These are phyloP conservation scores for Pharnaceum exiguum DNA, from an alignment of 148 eudicot genomes.

Conservation along the genomic window DNA sequence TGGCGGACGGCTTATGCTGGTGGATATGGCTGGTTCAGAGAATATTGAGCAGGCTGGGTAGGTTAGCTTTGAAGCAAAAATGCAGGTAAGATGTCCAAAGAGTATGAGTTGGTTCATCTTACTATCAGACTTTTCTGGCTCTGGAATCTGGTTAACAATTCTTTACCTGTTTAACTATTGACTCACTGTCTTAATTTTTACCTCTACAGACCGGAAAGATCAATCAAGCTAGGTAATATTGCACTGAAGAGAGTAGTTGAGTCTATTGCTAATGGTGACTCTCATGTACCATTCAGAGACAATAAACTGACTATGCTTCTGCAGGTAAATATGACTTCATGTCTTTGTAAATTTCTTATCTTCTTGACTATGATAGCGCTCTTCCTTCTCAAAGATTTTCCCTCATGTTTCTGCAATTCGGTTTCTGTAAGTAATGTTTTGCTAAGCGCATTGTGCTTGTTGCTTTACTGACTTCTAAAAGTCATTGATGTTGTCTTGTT, in stretches of 20 bases:
- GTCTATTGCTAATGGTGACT: conserved; percentile 97
- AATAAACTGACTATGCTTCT: conserved; percentile 98
- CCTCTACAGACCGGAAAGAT: conserved; percentile 82
- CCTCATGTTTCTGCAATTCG: conserved; percentile 79
- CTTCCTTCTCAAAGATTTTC: background rate
- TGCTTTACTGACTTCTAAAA: conserved; percentile 63
- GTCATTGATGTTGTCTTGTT: too few species aligned
- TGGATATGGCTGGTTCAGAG: conserved; percentile 99
- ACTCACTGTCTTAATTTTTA: conserved; percentile 2
- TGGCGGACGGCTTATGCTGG: conserved; percentile 95
- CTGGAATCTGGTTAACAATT: too few species aligned
- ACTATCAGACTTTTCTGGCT: background rate
- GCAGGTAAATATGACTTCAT: conserved; percentile 46
- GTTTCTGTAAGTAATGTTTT: too few species aligned
- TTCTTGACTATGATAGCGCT: background rate
- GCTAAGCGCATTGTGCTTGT: conserved; percentile 95
- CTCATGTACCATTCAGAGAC: conserved; percentile 95
- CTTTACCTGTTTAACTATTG: background rate
- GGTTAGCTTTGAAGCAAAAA: conserved; percentile 82
- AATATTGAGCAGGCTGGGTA: conserved; percentile 98
- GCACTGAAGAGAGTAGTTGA: conserved; percentile 95
- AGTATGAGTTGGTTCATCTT: background rate
- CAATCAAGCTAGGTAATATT: conserved; percentile 89
- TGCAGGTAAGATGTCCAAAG: conserved; percentile 53
- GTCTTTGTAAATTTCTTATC: background rate